These are phyloP conservation scores for Nymphaea thermarum DNA, from an alignment of 164 flowering plant species.

Conservation along the genomic window DNA sequence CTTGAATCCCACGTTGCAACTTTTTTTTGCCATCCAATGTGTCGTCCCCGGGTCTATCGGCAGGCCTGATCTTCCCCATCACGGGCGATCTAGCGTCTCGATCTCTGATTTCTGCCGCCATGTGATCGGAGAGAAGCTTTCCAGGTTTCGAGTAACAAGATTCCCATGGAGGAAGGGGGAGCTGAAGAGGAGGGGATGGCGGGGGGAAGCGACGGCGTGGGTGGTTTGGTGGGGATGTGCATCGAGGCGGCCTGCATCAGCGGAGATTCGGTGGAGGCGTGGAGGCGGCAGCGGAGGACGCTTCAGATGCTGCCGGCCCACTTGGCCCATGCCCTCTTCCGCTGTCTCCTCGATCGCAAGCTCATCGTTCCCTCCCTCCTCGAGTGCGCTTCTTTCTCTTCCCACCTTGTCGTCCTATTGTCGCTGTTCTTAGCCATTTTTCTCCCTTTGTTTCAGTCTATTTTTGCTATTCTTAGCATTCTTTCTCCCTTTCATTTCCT, in stretches of 20 bases:
- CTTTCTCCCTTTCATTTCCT: no score
- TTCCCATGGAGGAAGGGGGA: no score
- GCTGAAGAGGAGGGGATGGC: no score
- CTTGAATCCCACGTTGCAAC: no score
- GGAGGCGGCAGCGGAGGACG: slow-evolving; percentile 78
- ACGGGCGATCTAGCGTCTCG: no score
- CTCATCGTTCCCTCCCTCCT: slow-evolving; percentile 78
- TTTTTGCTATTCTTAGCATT: neutral
- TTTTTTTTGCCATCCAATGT: no score
- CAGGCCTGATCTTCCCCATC: no score
- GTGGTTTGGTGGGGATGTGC: slow-evolving; percentile 43
- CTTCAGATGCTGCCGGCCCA: slow-evolving; percentile 69
- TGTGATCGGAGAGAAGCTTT: no score
- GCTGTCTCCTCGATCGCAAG: slow-evolving; percentile 55
- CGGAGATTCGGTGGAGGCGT: slow-evolving; percentile 44
- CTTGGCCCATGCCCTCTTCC: slow-evolving; percentile 65
- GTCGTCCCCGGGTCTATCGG: no score
- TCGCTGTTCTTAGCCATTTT: neutral
- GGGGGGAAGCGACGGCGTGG: neutral
- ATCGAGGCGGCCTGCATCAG: slow-evolving; percentile 53
- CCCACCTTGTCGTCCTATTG: neutral
- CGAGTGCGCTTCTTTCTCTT: slow-evolving; percentile 35
- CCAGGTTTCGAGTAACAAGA: no score
- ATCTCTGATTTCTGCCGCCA: no score
- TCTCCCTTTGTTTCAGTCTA: neutral